A percentile compares a stretch with the other conserved stretches of the same genome.
phyloP scores from a whole-genome alignment of 139 green algal species.

The Closterium sp. region DNA sequence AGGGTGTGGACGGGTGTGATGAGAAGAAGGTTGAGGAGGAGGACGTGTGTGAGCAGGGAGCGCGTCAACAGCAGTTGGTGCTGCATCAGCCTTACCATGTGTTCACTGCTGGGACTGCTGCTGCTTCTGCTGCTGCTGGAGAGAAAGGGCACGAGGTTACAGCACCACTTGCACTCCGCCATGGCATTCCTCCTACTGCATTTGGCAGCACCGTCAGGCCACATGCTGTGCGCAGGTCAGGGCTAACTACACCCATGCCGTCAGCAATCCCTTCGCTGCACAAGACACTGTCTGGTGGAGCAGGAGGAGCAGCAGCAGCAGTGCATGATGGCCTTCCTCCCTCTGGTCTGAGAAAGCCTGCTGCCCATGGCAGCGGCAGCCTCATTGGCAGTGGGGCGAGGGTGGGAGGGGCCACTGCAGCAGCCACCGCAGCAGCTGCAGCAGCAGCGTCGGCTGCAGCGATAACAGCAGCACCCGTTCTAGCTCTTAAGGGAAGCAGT shows the following conservation, averaged over 20 bases:
- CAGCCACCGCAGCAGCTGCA: neutral
- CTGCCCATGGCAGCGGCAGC: neutral
- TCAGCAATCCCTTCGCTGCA: neutral
- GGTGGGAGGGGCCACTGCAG: neutral
- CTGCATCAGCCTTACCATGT: neutral
- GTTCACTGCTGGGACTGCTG: neutral
- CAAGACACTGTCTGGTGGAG: neutral
- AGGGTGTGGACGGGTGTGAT: neutral
- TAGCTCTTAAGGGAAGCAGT: neutral
- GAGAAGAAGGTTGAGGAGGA: neutral
- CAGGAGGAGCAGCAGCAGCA: neutral
- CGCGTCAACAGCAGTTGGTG: neutral
- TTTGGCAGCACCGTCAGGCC: neutral
- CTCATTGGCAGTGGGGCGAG: neutral
- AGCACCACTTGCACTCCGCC: neutral
- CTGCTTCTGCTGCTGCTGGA: neutral
- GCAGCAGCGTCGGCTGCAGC: neutral
- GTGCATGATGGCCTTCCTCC: neutral
- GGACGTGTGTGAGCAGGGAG: neutral
- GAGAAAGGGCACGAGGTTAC: neutral
- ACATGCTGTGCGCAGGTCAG: neutral
- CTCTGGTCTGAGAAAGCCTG: neutral
- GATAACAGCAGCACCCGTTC: neutral
- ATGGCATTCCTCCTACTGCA: neutral
- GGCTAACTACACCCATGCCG: neutral